Evolutionary conservation across 1,284 basidiomycete species (phyloP).

Genomic region (Microbotryomycetes sp.): DNA sequence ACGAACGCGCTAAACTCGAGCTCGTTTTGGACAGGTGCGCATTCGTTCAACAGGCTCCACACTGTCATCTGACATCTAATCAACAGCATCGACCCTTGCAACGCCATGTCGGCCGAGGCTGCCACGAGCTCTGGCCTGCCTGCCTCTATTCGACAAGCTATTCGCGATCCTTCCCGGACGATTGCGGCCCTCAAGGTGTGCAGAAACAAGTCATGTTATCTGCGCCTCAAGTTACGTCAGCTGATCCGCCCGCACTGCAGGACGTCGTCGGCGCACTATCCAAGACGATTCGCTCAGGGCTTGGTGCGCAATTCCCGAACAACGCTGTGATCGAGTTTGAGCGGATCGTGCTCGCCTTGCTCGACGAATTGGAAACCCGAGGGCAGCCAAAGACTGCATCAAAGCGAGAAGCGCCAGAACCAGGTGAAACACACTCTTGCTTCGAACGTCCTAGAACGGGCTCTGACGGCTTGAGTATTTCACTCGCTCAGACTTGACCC

Average conservation of each 20-base stretch:
- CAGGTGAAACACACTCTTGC: too few relatives aligned
- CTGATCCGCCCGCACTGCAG: too few relatives aligned
- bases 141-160: background rate
- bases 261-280: background rate
- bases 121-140: background rate
- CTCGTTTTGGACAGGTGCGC: background rate
- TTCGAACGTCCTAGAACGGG: too few relatives aligned
- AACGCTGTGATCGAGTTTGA: slow-evolving; percentile 20
- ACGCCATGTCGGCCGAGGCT: background rate
- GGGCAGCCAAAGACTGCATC: background rate
- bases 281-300: background rate
- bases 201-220: too few relatives aligned
- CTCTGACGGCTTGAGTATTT: background rate
- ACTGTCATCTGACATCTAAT: background rate
- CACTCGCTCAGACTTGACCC: background rate
- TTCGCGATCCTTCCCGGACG: background rate
- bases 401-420: slow-evolving; percentile 3
- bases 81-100: background rate
- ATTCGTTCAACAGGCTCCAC: background rate
- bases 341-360: background rate
- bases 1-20: background rate
- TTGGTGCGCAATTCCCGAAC: slow-evolving; percentile 2
- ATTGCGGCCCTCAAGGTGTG: background rate
- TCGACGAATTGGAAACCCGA: slow-evolving; percentile 14
- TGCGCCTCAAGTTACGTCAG: too few relatives aligned